A percentile compares a stretch with the other conserved stretches of the same genome.
phyloP scores from a whole-genome alignment of 208 protist genomes.

The Acanthamoeba healyi region DNA sequence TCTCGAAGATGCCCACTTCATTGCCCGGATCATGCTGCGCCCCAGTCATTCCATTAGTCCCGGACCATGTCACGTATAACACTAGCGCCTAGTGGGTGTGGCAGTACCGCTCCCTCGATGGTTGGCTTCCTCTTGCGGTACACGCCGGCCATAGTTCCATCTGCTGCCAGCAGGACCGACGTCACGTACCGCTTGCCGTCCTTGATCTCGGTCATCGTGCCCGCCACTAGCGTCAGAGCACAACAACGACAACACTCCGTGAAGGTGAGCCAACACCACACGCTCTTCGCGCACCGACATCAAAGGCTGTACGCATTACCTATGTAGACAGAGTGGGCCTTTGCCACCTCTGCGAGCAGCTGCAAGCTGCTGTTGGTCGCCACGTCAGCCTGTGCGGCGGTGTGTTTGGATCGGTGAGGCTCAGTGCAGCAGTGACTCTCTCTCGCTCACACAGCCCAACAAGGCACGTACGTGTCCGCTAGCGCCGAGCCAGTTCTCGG shows the following conservation, averaged over 20 bases:
- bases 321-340: not conserved
- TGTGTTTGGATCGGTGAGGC: not conserved
- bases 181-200: not conserved
- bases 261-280: no score
- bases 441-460: no score
- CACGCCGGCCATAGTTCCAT: not conserved
- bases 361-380: not conserved
- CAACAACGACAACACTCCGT: no score
- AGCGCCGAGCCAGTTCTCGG: conserved; percentile 44
- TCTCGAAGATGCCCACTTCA: conserved; percentile 43
- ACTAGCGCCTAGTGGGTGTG: not conserved
- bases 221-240: no score
- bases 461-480: not conserved
- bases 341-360: not conserved
- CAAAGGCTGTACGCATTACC: not conserved
- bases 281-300: no score
- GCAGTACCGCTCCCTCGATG: conserved; percentile 3
- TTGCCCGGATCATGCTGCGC: conserved; percentile 40
- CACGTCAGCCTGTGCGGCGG: not conserved
- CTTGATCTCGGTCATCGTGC: not conserved
- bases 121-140: conserved; percentile 60
- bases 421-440: no score
- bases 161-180: not conserved
- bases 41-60: not conserved
- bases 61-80: not conserved